Evolutionary conservation across 805 yeast species (phyloP), one percentile per base, ranked within the genome.

Genomic region (Ogataea trehalophila): DNA sequence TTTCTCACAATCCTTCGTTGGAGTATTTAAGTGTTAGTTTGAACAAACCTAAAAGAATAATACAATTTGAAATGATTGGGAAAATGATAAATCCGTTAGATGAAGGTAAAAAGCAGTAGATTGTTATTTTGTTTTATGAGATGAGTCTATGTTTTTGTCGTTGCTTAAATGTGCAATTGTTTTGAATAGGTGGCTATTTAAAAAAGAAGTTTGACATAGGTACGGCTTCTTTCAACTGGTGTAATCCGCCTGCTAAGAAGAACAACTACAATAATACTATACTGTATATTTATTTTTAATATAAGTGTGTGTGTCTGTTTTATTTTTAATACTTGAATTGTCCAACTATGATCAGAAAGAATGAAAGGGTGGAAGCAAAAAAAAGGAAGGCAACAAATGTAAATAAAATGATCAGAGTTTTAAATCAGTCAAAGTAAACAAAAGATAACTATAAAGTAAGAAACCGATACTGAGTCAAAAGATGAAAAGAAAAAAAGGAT

Each of bases 1-100:
- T 77, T n/a, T 81, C 81, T 23, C 88, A 84, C 58, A 76, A 76
- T 17, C 69, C 75, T 13, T 47, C 81, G 44, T 59, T 83, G 39
- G 73, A 77, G 49, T 81, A 81, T 57, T 68, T 79, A 42, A 62
- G 87, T 11, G 61, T 80, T 6, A 81, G 79, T 1, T 58, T 71
- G 40, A 80, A 77, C 46, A 73, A 75, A 51, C 76, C 81, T 6
- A 66, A 60, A 46, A 54, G 47, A 6, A 42, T 67, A 9, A 50
- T 66, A 15, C 66, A 56, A 44, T 54, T 58, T 15, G 64, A 67
- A 16, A 48, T 73, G 40, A 67, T 72, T 13, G 71, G 68, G 37
- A 71, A 71, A 44, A 73, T 74, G 75, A 67, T 62, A 0, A 54
- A 57, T 17, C 70, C 73, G 5, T 35, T 34, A 35, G 31, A 38